A percentile compares a stretch with the other conserved stretches of the same genome.
phyloP scores from a whole-genome alignment of 2,329 filamentous ascomycete genomes.

The Chlorencoelia australis region DNA sequence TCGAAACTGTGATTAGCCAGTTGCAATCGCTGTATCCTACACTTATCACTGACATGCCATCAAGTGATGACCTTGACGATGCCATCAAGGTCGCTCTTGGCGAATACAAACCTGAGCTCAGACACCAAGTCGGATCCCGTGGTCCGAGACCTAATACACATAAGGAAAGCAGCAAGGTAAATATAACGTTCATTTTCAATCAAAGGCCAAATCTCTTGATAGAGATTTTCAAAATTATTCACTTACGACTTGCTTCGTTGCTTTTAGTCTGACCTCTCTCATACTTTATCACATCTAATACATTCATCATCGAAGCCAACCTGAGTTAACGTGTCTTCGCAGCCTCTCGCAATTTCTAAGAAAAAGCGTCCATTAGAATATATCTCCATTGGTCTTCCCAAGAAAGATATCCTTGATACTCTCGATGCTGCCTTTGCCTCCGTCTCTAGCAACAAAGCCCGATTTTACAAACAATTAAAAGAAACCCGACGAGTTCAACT shows the following conservation, averaged over 20 bases:
- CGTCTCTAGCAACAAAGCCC: constrained; percentile 40
- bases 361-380: constrained; percentile 51
- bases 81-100: constrained; percentile 68
- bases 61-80: constrained; percentile 61
- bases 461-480: constrained; percentile 67
- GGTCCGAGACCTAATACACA: too few species aligned
- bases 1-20: constrained; percentile 66
- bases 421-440: constrained; percentile 62
- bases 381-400: constrained; percentile 48
- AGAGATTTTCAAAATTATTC: too few species aligned
- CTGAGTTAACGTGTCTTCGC: too few species aligned
- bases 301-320: constrained; percentile 19
- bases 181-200: constrained; percentile 1
- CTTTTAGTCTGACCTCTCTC: too few species aligned
- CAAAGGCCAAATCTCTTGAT: constrained; percentile 2
- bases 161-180: too few species aligned
- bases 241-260: too few species aligned
- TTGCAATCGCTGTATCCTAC: constrained; percentile 71
- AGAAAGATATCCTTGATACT: constrained; percentile 40
- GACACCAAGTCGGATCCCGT: constrained; percentile 61
- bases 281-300: too few species aligned
- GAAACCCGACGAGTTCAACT: constrained; percentile 65
- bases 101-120: constrained; percentile 66
- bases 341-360: constrained; percentile 28
- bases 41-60: constrained; percentile 62